Conservation (phyloP, 1,284 basidiomycete genomes). For the Pseudomicrostroma phylloplanum region DNA sequence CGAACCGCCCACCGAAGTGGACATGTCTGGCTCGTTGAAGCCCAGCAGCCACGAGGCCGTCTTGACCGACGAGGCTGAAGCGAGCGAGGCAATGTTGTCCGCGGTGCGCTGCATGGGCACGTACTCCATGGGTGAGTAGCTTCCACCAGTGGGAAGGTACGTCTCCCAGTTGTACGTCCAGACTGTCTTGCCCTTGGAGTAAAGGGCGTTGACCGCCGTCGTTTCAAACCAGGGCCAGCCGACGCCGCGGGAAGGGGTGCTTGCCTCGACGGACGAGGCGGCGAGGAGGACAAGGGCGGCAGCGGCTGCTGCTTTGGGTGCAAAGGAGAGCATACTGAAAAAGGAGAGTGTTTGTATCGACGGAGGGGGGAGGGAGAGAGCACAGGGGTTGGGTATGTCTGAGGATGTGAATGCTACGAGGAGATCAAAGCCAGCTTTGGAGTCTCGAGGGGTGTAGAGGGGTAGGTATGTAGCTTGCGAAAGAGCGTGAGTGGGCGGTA, state of each 20-base stretch:
- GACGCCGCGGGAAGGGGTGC: background rate
- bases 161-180: background rate
- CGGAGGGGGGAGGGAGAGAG: too few relatives aligned
- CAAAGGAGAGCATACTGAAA: too few relatives aligned
- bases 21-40: background rate
- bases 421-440: too few relatives aligned
- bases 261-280: background rate
- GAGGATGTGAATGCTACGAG: too few relatives aligned
- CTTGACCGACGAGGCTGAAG: background rate
- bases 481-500: background rate
- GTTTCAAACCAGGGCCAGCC: conserved; percentile 1
- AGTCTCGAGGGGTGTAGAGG: too few relatives aligned
- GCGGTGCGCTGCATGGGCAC: conserved; percentile 1
- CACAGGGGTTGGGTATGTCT: too few relatives aligned
- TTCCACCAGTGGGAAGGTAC: background rate
- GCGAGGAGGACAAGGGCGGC: background rate
- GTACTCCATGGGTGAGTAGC: background rate
- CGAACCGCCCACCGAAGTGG: background rate
- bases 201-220: background rate
- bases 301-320: conserved; percentile 1
- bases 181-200: background rate
- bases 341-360: too few relatives aligned
- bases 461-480: too few relatives aligned
- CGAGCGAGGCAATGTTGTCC: background rate
- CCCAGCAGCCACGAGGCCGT: background rate